Conservation (phyloP, 83 land plant species). For the Picea mariana region DNA sequence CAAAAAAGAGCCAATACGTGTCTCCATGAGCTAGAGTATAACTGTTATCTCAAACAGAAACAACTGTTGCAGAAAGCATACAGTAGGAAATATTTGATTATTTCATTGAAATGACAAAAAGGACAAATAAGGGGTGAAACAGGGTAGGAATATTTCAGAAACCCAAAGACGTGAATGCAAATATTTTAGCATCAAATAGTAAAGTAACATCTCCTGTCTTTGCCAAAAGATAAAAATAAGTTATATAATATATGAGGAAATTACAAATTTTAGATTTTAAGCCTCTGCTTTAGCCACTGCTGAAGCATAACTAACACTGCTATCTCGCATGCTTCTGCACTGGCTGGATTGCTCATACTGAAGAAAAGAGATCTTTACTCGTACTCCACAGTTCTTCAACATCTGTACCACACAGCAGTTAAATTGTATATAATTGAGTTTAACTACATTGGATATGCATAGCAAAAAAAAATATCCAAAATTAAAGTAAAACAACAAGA, state of each 20-base stretch:
- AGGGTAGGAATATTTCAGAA: neutral
- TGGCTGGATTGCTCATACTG: slow-evolving; percentile 98
- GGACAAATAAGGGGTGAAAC: neutral
- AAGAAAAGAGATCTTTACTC: slow-evolving; percentile 70
- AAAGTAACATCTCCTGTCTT: too few relatives aligned
- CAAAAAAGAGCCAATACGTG: neutral
- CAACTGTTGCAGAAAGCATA: neutral
- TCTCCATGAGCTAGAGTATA: neutral
- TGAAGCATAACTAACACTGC: slow-evolving; percentile 99
- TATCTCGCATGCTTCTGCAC: slow-evolving; percentile 90
- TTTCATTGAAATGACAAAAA: neutral
- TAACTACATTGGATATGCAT: neutral
- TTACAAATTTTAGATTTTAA: slow-evolving; percentile 23
- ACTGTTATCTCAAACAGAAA: neutral
- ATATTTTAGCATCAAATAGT: neutral
- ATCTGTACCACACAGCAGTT: slow-evolving; percentile 54
- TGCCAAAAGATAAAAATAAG: neutral
- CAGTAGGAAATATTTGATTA: neutral
- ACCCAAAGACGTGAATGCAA: neutral
- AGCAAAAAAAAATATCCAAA: neutral
- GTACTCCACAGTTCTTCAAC: slow-evolving; percentile 72
- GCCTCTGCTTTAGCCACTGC: slow-evolving; percentile 75
- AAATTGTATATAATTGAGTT: neutral
- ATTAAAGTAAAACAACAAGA: too few relatives aligned
- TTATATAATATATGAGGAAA: neutral